Percentiles rank a stretch among this genome's conserved stretches.
Conservation (phyloP, 139 green algal genomes). For the Chlorella sp. region DNA sequence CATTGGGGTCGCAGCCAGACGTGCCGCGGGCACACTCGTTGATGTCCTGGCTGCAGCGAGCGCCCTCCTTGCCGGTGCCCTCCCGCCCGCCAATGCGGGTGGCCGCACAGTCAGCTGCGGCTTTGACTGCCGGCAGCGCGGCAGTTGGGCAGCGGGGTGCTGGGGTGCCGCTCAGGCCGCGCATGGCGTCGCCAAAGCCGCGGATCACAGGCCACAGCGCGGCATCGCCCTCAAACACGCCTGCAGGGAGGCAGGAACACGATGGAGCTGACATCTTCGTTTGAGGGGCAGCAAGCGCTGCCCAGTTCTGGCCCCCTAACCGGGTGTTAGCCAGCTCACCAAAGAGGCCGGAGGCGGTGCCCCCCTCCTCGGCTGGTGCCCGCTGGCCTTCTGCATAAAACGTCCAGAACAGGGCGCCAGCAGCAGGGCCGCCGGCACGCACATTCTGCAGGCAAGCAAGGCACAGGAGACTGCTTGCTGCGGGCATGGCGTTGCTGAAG, state of each 20-base stretch:
- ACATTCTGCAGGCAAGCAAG: constrained; percentile 26
- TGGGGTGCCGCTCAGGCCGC: constrained; percentile 2
- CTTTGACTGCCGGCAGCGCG: not conserved
- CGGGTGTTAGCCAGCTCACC: too few species aligned
- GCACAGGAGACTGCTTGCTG: not conserved
- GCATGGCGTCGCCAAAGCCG: constrained; percentile 28
- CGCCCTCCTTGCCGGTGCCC: constrained; percentile 37
- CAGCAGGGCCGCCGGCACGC: constrained; percentile 31
- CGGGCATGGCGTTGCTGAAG: not conserved
- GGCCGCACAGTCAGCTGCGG: constrained; percentile 14
- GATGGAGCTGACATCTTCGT: too few species aligned
- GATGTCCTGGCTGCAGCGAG: constrained; percentile 55
- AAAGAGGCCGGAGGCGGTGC: constrained; percentile 34
- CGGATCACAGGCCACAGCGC: not conserved
- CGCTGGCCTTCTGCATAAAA: constrained; percentile 62
- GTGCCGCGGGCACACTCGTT: constrained; percentile 63
- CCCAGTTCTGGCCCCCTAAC: too few species aligned
- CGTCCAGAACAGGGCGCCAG: constrained; percentile 69
- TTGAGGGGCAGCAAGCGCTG: too few species aligned
- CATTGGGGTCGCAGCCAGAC: constrained; percentile 43
- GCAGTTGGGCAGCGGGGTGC: not conserved
- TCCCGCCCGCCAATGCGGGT: constrained; percentile 33
- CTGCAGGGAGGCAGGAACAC: not conserved
- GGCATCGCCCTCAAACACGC: constrained; percentile 12
- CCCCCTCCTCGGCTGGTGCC: constrained; percentile 48